These are phyloP conservation scores for Zygoascus meyerae DNA, from an alignment of 1,139 yeast genomes.

Conservation along the genomic window DNA sequence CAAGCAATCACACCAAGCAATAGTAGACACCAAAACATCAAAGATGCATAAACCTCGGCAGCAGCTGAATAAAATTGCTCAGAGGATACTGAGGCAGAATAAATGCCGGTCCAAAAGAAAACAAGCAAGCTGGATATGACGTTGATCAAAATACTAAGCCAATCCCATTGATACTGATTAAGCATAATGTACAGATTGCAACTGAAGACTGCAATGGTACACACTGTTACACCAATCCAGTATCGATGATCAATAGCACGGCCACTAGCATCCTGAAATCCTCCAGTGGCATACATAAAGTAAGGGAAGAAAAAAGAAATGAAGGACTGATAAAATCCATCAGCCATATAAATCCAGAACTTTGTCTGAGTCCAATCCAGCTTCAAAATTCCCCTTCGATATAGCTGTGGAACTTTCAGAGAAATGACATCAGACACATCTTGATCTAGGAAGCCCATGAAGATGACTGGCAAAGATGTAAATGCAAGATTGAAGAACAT, in stretches of 20 bases:
- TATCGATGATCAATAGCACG: slow-evolving; percentile 72
- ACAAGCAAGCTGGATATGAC: slow-evolving; percentile 60
- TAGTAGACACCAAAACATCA: slow-evolving; percentile 77
- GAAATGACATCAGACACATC: slow-evolving; percentile 83
- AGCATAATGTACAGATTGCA: slow-evolving; percentile 74
- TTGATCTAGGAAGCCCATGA: slow-evolving; percentile 87
- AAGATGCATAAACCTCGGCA: slow-evolving; percentile 62
- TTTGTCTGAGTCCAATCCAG: slow-evolving; percentile 74
- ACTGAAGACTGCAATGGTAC: slow-evolving; percentile 70
- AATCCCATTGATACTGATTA: slow-evolving; percentile 93
- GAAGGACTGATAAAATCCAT: slow-evolving; percentile 83
- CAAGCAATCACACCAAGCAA: slow-evolving; percentile 67
- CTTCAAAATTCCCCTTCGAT: slow-evolving; percentile 77
- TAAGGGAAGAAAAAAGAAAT: slow-evolving; percentile 87
- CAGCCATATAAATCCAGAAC: slow-evolving; percentile 79
- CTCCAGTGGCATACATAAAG: slow-evolving; percentile 51
- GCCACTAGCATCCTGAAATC: slow-evolving; percentile 59
- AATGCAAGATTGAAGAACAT: slow-evolving; percentile 93
- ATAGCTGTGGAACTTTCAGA: slow-evolving; percentile 82
- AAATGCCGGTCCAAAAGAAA: slow-evolving; percentile 86
- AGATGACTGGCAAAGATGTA: slow-evolving; percentile 88
- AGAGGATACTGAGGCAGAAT: slow-evolving; percentile 59
- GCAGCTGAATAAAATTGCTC: slow-evolving; percentile 76
- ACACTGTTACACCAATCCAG: slow-evolving; percentile 76
- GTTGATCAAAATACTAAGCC: slow-evolving; percentile 64